Base-by-base conservation (phyloP, 345 rosid genomes). In the Eucalyptus microcorys region DNA sequence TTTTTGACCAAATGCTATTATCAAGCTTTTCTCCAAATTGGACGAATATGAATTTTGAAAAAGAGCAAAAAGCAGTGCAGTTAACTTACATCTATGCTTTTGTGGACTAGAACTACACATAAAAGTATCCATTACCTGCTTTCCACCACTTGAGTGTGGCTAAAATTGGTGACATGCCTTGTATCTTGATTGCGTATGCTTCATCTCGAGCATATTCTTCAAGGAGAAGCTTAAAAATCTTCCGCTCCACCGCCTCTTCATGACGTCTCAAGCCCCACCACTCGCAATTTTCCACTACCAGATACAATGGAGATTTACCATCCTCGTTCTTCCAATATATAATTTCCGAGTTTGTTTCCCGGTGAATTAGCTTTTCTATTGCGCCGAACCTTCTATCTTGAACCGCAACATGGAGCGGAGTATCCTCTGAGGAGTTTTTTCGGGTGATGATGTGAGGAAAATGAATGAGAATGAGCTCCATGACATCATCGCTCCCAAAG, bases 71-170 rank as follows among this genome's bases (percentile, higher is more conserved):
- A 30, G 68, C 68, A 13, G 8, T 30, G 17, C 34, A 61, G 14
- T 61, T 61, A 0, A 27, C 71, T 61, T 6, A 30, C 71, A 14
- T 30, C 19, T 61, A 61, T 61, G 34, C 3, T 0, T 61, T 27
- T 7, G 0, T 61, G 34, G 71, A 61, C 34, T 61, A 13, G 34
- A 30, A 61, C 71, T 14, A 61, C 34, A 30, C 17, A 30, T 13
- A 61, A 30, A 61, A 61, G 34, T 13, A 61, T 61, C 17, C 14
- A 26, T 59, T 59, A 59, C 66, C 66, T 59, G 4, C 4, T 4
- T 10, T 0, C 14, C 0, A 0, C 14, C 10, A 3, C 66, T 24
- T 1, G 10, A 27, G 1, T 26, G 14, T 7, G 30, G n/a, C 66
- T 1, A 5, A 57, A 57, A 26, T 14, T 10, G 32, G 32, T 3